These are phyloP conservation scores for Mercurialis annua DNA, from an alignment of 345 rosid species.

Conservation along the genomic window DNA sequence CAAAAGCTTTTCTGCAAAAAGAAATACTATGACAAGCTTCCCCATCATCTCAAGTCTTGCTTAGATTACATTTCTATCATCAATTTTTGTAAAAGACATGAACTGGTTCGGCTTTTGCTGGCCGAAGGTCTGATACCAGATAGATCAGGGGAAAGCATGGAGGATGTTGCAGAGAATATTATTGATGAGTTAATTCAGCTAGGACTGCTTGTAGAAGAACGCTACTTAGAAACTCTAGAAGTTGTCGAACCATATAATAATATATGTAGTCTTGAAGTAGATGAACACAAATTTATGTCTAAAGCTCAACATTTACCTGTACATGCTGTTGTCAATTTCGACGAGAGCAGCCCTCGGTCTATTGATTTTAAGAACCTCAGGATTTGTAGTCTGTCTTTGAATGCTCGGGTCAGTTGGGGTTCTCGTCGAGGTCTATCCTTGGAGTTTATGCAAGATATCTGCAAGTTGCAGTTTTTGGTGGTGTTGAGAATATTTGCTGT, in stretches of 20 bases:
- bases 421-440: not conserved
- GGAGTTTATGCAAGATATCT: not conserved
- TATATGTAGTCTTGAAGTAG: not conserved
- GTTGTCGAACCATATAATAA: not conserved
- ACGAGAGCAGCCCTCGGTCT: not conserved
- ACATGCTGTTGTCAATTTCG: not conserved
- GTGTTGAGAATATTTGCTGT: conserved; percentile 1
- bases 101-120: no score
- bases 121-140: no score
- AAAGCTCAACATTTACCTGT: not conserved
- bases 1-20: no score
- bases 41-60: no score
- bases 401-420: no score
- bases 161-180: conserved; percentile 3
- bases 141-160: not conserved
- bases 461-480: conserved; percentile 8
- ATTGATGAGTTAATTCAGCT: not conserved
- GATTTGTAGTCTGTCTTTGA: not conserved
- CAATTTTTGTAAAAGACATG: no score
- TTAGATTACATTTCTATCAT: no score
- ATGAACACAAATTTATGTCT: not conserved
- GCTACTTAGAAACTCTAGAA: not conserved
- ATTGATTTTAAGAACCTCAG: not conserved
- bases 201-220: not conserved
- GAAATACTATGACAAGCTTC: no score